These are phyloP conservation scores for Aphanomyces euteiches DNA, from an alignment of 352 stramenopile genomes.

Conservation along the genomic window DNA sequence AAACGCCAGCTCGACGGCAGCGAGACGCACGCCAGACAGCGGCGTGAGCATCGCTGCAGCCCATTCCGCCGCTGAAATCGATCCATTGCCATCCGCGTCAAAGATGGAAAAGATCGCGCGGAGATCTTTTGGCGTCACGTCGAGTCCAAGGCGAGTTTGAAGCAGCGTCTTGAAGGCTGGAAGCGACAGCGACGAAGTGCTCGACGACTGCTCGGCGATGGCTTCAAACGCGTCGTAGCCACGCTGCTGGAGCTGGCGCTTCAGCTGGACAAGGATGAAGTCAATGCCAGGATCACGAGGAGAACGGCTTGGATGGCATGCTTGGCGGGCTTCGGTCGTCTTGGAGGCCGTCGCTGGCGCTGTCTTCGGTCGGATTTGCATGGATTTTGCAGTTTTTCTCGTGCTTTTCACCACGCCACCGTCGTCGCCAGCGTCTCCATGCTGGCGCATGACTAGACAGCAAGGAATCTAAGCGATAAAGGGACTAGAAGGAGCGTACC, in stretches of 20 bases:
- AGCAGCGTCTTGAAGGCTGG: constrained; percentile 7
- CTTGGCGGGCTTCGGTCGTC: background rate
- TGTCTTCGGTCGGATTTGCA: background rate
- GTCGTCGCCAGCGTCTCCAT: constrained; percentile 16
- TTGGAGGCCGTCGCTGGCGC: background rate
- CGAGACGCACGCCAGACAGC: background rate
- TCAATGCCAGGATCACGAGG: background rate
- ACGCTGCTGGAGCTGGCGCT: constrained; percentile 14
- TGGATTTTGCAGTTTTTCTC: background rate
- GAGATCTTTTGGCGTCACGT: constrained; percentile 28
- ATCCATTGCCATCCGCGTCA: constrained; percentile 32
- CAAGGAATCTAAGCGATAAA: background rate
- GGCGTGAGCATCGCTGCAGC: constrained; percentile 29
- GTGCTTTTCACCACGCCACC: background rate
- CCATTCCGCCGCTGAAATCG: constrained; percentile 33
- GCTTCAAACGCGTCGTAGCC: constrained; percentile 4
- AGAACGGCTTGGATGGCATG: background rate
- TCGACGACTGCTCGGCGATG: background rate
- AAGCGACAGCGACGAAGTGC: background rate
- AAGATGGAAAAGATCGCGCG: constrained; percentile 34
- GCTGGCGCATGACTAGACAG: constrained; percentile 16
- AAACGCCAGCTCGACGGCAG: constrained; percentile 32
- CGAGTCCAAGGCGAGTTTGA: background rate
- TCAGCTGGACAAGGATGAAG: constrained; percentile 20
- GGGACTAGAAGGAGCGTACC: background rate